These are phyloP conservation scores for Phytophthora sp. DNA, from an alignment of 352 stramenopile species.

Conservation along the genomic window DNA sequence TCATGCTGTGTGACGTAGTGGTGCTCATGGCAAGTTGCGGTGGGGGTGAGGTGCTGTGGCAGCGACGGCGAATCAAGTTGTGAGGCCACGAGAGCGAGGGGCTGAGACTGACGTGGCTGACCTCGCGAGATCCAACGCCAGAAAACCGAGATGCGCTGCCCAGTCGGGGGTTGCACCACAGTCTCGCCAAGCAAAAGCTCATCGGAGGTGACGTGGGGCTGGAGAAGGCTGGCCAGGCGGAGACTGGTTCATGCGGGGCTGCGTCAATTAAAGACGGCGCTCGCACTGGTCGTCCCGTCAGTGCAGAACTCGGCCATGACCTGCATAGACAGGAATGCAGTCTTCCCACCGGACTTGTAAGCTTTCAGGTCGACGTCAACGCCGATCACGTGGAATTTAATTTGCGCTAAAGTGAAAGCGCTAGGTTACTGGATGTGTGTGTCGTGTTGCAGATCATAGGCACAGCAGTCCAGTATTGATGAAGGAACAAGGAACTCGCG, in stretches of 20 bases:
- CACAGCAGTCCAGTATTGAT: no score
- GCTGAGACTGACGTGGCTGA: slow-evolving; percentile 11
- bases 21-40: slow-evolving; percentile 34
- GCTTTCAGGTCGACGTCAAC: slow-evolving; percentile 2
- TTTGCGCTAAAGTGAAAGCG: no score
- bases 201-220: slow-evolving; percentile 15
- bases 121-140: slow-evolving; percentile 13
- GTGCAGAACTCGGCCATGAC: slow-evolving; percentile 15
- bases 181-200: slow-evolving; percentile 14
- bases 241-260: slow-evolving; percentile 21
- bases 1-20: slow-evolving; percentile 46
- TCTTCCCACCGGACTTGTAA: slow-evolving; percentile 8
- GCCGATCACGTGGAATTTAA: no score
- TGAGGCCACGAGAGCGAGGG: not conserved
- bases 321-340: slow-evolving; percentile 19
- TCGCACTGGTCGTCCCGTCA: slow-evolving; percentile 25
- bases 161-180: slow-evolving; percentile 5
- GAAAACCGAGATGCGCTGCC: slow-evolving; percentile 20
- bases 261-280: slow-evolving; percentile 44
- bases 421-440: no score
- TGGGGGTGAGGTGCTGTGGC: not conserved
- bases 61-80: slow-evolving; percentile 11
- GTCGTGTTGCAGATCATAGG: no score
- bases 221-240: not conserved
- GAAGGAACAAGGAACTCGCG: no score